phyloP scores from a whole-genome alignment of 164 flowering plant species.

The Tetracentron sinense region DNA sequence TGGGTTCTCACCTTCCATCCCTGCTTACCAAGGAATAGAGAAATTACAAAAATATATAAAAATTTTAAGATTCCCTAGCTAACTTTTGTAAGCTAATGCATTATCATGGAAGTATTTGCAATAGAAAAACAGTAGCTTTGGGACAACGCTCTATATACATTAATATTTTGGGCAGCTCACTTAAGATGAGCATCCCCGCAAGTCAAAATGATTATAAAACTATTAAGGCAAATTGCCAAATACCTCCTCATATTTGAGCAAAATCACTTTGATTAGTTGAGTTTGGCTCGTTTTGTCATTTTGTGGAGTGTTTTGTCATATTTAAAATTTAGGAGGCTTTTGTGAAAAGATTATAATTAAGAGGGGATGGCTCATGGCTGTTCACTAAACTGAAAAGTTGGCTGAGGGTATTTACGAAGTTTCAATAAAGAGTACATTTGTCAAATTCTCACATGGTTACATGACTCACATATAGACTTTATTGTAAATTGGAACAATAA shows the following conservation, averaged over 20 bases:
- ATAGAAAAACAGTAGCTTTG: slow-evolving; percentile 3
- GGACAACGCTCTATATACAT: slow-evolving; percentile 6
- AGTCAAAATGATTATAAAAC: slow-evolving; percentile 1
- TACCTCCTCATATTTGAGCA: not conserved
- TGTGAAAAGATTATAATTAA: too few species aligned
- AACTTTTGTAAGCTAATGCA: slow-evolving; percentile 2
- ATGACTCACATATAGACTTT: too few species aligned
- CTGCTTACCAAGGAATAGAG: too few species aligned
- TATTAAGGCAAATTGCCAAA: not conserved
- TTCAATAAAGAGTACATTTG: not conserved
- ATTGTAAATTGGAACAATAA: not conserved
- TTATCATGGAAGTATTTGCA: slow-evolving; percentile 2
- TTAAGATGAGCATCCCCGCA: not conserved
- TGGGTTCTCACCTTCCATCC: not conserved
- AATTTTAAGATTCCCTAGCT: not conserved
- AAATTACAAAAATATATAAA: not conserved
- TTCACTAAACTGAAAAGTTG: too few species aligned
- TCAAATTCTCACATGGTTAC: too few species aligned
- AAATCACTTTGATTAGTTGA: too few species aligned
- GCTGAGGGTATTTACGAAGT: not conserved
- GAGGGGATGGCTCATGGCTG: too few species aligned
- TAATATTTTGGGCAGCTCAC: slow-evolving; percentile 1
- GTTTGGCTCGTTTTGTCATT: too few species aligned
- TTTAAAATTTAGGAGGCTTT: too few species aligned
- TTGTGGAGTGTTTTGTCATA: too few species aligned